Conservation (phyloP, 116 monocot species). For the Posidonia oceanica region DNA sequence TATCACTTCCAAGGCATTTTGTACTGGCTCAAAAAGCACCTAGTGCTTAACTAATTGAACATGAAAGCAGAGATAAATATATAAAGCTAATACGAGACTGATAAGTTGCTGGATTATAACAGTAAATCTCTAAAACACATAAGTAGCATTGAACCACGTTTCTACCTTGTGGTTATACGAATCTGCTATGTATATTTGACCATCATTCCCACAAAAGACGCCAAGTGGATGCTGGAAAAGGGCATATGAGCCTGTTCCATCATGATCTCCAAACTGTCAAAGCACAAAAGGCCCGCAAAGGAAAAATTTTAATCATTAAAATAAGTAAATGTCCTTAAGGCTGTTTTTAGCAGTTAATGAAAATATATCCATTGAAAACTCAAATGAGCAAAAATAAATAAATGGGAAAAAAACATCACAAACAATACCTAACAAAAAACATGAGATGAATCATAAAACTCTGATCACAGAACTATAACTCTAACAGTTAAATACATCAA, state of each 20-base stretch:
- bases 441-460: too few species aligned
- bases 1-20: too few species aligned
- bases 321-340: neutral
- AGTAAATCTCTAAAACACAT: neutral
- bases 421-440: too few species aligned
- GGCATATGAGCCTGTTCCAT: constrained; percentile 76
- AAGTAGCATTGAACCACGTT: neutral
- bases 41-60: too few species aligned
- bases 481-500: neutral
- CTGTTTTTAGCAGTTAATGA: neutral
- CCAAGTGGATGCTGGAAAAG: constrained; percentile 96
- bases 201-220: constrained; percentile 43
- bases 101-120: neutral
- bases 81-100: too few species aligned
- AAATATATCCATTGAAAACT: too few species aligned
- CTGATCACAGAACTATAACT: neutral
- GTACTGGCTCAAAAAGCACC: too few species aligned
- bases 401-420: too few species aligned
- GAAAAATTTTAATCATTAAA: neutral
- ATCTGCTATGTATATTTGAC: constrained; percentile 77
- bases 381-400: too few species aligned
- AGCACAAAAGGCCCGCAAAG: neutral
- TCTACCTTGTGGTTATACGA: constrained; percentile 97
- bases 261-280: constrained; percentile 87
- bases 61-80: too few species aligned